Conservation (phyloP, 805 yeast species). For the Wickerhamiella brachini region DNA sequence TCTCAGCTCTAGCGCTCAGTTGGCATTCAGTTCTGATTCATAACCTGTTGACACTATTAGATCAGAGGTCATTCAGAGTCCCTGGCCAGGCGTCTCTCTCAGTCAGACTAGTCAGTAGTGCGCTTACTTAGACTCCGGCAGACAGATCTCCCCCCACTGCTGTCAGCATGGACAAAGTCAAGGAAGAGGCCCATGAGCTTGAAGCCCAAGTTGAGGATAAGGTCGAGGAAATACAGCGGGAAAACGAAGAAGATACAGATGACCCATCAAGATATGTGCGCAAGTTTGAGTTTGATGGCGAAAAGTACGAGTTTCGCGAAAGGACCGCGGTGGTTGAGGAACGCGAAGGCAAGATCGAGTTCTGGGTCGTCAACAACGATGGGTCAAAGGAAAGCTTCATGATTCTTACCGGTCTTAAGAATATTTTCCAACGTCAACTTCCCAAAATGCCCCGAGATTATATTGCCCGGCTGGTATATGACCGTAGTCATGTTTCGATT, state of each 20-base stretch:
- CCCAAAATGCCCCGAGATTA: conserved; percentile 99
- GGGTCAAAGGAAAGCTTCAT: conserved; percentile 75
- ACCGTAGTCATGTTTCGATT: conserved; percentile 84
- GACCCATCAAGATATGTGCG: conserved; percentile 22
- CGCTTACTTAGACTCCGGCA: too few relatives aligned
- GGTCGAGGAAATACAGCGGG: conserved; percentile 24
- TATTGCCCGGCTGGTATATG: conserved; percentile 87
- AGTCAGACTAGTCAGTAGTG: neutral
- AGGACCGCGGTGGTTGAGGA: conserved; percentile 92
- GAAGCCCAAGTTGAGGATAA: conserved; percentile 17
- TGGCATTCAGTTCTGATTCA: too few relatives aligned
- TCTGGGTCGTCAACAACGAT: conserved; percentile 93
- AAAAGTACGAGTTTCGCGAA: conserved; percentile 70
- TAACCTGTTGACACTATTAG: too few relatives aligned
- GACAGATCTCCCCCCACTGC: too few relatives aligned
- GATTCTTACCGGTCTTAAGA: conserved; percentile 87
- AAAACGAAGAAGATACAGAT: conserved; percentile 16
- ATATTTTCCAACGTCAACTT: conserved; percentile 90
- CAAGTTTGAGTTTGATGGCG: conserved; percentile 62
- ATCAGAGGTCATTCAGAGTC: too few relatives aligned
- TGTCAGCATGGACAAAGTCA: conserved; percentile 14
- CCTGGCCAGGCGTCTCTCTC: too few relatives aligned
- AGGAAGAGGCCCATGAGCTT: conserved; percentile 16
- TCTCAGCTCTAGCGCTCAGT: too few relatives aligned
- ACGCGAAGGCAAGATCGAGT: conserved; percentile 82